Evolutionary conservation across 331 rosid species (phyloP).

Genomic region (Telfairia occidentalis): DNA sequence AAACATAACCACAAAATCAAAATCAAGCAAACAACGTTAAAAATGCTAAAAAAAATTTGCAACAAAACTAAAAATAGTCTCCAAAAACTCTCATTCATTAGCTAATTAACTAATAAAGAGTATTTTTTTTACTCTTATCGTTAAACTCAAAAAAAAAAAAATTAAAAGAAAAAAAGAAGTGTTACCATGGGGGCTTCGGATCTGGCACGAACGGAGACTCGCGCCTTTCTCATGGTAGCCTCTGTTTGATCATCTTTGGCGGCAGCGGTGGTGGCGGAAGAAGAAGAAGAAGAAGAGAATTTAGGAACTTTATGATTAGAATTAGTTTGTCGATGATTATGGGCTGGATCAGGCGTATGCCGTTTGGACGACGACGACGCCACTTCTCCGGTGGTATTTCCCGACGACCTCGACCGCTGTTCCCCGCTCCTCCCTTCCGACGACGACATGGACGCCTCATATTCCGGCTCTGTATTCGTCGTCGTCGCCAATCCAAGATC

Average conservation of each 20-base stretch:
- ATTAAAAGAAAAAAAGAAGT: not conserved
- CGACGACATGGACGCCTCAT: slow-evolving; percentile 36
- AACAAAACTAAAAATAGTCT: too few relatives aligned
- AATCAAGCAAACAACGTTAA: too few relatives aligned
- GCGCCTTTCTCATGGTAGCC: slow-evolving; percentile 75
- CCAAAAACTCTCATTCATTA: too few relatives aligned
- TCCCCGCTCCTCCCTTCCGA: slow-evolving; percentile 33
- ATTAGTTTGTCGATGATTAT: too few relatives aligned
- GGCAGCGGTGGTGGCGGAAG: too few relatives aligned
- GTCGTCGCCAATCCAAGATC: slow-evolving; percentile 57
- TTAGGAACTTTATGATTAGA: slow-evolving; percentile 24
- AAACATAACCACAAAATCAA: too few relatives aligned
- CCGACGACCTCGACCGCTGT: slow-evolving; percentile 29
- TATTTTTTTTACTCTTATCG: too few relatives aligned
- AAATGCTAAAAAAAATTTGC: too few relatives aligned
- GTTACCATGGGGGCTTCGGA: slow-evolving; percentile 66
- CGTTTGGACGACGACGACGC: slow-evolving; percentile 25
- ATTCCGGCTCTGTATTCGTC: slow-evolving; percentile 16
- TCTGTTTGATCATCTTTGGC: slow-evolving; percentile 43
- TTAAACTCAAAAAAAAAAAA: not conserved
- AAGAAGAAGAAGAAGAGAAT: slow-evolving; percentile 30
- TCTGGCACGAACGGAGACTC: slow-evolving; percentile 81
- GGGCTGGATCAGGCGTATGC: slow-evolving; percentile 7
- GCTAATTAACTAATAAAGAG: too few relatives aligned
- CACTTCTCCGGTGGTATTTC: slow-evolving; percentile 22